Evolutionary conservation across 805 yeast genomes (phyloP), one percentile per base, ranked within the genome.

Genomic region (Barnettozyma pratensis): DNA sequence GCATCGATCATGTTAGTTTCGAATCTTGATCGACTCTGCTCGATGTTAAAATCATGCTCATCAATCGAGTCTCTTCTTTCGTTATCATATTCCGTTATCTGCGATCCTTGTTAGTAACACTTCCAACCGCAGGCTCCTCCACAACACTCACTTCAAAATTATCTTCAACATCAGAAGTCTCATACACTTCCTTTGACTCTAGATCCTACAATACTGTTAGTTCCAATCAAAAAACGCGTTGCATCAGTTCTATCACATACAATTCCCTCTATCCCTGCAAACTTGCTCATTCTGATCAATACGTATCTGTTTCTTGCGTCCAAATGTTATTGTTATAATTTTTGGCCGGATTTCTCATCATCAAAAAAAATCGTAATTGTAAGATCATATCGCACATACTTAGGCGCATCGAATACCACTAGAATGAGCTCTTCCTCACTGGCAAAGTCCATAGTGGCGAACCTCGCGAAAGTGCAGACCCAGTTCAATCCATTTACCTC

Each of bases 401-500:
- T 19, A 19, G 19, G 19, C 19, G 19, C 19, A 19, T 19, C 19
- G 19, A 19, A 19, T 19, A 19, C 19, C 19, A 19, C 19, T 19
- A 19, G 19, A n/a, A 40, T 45, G 50, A 42, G 32, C 29, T 34
- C 43, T 19, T 19, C 43, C 8, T 10, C n/a, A 11, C 32, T 47
- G 35, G 46, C 47, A 14, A 42, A 26, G 39, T 34, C 25, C 4
- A 11, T 47, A 1, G 26, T 39, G 4, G 39, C 44, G 39, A 41
- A 42, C 25, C 37, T 65, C 11, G 55, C 61, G 2, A 48, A 44
- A 1, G 48, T 57, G 4, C 68, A 66, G 36, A 40, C 54, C n/a
- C 58, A 58, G 41, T 71, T 55, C 56, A 72, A 71, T 51, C 65
- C 74, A 1, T 77, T 77, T 58, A 76, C 77, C 1, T 64, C 72